phyloP scores from a whole-genome alignment of 1,284 basidiomycete species.

The Leccinum subrobustum region DNA sequence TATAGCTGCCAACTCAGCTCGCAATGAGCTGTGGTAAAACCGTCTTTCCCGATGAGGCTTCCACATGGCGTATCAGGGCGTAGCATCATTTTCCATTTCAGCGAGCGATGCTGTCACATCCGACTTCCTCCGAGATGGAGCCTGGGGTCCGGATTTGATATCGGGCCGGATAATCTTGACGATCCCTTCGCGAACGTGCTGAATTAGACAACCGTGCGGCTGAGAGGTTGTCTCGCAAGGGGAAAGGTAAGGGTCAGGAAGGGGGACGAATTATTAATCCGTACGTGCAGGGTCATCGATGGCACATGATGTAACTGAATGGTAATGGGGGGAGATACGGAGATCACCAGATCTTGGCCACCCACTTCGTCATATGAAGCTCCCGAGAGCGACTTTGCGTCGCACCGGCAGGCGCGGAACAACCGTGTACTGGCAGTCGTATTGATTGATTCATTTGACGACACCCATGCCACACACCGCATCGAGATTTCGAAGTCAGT shows the following conservation, averaged over 20 bases:
- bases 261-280: conserved; percentile 25
- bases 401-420: conserved; percentile 27
- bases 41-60: conserved; percentile 9
- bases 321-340: conserved; percentile 14
- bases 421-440: conserved; percentile 16
- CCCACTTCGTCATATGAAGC: conserved; percentile 9
- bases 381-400: conserved; percentile 15
- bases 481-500: conserved; percentile 23
- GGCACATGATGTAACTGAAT: conserved; percentile 15
- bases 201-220: conserved; percentile 19
- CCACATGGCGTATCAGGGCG: conserved; percentile 31
- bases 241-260: conserved; percentile 2
- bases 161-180: conserved; percentile 36
- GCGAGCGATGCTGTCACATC: conserved; percentile 24
- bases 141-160: conserved; percentile 7
- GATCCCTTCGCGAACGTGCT: conserved; percentile 33
- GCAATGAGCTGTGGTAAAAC: conserved; percentile 1
- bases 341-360: conserved; percentile 22
- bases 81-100: conserved; percentile 17
- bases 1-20: conserved; percentile 4
- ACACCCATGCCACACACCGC: background rate
- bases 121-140: conserved; percentile 29
- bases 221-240: conserved; percentile 20
- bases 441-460: conserved; percentile 23
- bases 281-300: conserved; percentile 23